A percentile compares a stretch with the other conserved stretches of the same genome.
Conservation (phyloP, 148 eudicot genomes). For the Fagopyrum tataricum region DNA sequence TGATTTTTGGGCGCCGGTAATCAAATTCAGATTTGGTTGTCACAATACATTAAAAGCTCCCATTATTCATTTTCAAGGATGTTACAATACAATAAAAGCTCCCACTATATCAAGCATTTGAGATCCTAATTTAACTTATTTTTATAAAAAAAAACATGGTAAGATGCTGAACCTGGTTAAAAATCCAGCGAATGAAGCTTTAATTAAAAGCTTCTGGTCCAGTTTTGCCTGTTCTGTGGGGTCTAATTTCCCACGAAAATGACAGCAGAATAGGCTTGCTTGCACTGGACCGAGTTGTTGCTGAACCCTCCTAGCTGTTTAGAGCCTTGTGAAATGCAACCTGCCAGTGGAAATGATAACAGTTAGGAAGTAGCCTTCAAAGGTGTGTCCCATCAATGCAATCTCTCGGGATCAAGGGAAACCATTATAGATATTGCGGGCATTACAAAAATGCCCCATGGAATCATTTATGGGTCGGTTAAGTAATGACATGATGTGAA, state of each 20-base stretch:
- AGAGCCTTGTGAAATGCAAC: slow-evolving; percentile 72
- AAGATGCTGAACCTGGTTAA: neutral
- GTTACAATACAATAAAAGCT: too few species aligned
- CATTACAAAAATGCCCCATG: neutral
- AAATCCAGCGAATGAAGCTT: neutral
- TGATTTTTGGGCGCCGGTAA: neutral
- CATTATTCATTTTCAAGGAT: too few species aligned
- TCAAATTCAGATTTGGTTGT: neutral
- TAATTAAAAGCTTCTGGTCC: neutral
- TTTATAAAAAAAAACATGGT: too few species aligned
- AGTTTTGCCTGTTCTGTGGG: neutral
- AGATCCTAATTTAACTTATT: too few species aligned
- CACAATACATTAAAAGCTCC: too few species aligned
- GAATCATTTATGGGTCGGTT: neutral
- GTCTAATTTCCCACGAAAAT: neutral
- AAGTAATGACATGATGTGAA: neutral
- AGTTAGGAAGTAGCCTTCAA: slow-evolving; percentile 8
- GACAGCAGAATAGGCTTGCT: neutral
- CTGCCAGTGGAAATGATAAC: slow-evolving; percentile 22
- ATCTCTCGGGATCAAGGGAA: neutral
- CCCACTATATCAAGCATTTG: too few species aligned
- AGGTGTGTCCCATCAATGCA: neutral
- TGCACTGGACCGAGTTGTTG: neutral
- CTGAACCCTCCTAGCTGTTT: slow-evolving; percentile 27
- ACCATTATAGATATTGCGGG: neutral